A percentile compares a stretch with the other conserved stretches of the same genome.
Evolutionary conservation across 2,329 filamentous ascomycete species (phyloP).

Genomic region (Mycosphaerella arachidis): DNA sequence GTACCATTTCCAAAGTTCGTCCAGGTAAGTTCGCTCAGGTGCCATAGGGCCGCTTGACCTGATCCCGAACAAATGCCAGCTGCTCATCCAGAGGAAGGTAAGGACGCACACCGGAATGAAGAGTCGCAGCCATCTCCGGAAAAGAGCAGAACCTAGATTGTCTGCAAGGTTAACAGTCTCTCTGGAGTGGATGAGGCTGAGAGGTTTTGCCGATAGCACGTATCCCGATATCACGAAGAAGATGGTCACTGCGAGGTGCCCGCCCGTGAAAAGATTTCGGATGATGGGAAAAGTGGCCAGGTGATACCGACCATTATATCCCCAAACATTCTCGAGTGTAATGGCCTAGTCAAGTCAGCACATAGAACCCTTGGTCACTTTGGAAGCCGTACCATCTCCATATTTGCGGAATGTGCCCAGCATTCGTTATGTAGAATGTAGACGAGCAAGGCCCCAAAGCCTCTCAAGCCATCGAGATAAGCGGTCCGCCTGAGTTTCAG

Average conservation of each 20-base stretch:
- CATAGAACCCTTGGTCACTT: not conserved
- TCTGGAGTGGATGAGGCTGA: constrained; percentile 31
- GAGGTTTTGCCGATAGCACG: constrained; percentile 45
- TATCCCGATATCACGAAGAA: constrained; percentile 53
- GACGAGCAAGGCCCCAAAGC: constrained; percentile 63
- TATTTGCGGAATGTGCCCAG: constrained; percentile 48
- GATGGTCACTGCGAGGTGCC: constrained; percentile 53
- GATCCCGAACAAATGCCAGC: constrained; percentile 51
- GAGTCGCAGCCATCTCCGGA: constrained; percentile 48
- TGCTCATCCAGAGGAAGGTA: constrained; percentile 51
- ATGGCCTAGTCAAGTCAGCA: constrained; percentile 22
- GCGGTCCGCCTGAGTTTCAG: constrained; percentile 40
- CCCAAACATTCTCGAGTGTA: constrained; percentile 51
- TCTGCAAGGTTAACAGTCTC: constrained; percentile 23
- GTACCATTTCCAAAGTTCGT: constrained; percentile 31
- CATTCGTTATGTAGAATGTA: constrained; percentile 57
- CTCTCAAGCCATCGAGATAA: constrained; percentile 61
- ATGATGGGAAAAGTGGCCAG: constrained; percentile 54
- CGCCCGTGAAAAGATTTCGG: constrained; percentile 56
- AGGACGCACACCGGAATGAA: constrained; percentile 50
- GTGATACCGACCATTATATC: constrained; percentile 46
- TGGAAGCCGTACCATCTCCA: constrained; percentile 20
- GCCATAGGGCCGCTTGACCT: constrained; percentile 38
- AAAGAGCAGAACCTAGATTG: constrained; percentile 46
- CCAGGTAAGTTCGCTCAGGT: constrained; percentile 7